phyloP scores from a whole-genome alignment of 345 rosid genomes.

The Orychophragmus violaceus region DNA sequence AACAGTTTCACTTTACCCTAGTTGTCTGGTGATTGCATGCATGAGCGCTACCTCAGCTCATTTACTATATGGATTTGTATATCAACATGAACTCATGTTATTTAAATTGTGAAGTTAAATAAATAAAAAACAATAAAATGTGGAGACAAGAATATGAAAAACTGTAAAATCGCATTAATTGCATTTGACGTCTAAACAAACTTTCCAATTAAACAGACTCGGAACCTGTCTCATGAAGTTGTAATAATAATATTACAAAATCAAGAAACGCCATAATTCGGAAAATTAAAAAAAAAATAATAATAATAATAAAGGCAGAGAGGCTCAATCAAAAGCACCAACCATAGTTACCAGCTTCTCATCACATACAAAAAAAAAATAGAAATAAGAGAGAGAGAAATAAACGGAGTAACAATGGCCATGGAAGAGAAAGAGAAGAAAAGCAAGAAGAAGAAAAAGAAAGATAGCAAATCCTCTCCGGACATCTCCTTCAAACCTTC shows the following conservation, averaged over 20 bases:
- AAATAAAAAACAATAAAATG: not conserved
- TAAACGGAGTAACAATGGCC: conserved; percentile 9
- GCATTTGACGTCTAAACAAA: conserved; percentile 19
- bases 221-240: conserved; percentile 4
- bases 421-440: conserved; percentile 65
- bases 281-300: not conserved
- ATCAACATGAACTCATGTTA: not conserved
- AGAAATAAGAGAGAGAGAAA: not conserved
- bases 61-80: not conserved
- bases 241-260: conserved; percentile 4
- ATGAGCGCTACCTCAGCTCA: not conserved
- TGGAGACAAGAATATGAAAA: not conserved
- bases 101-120: not conserved
- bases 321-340: conserved; percentile 19
- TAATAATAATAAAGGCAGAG: not conserved
- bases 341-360: conserved; percentile 19
- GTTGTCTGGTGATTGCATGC: not conserved
- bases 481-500: conserved; percentile 70
- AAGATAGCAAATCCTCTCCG: conserved; percentile 55
- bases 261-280: conserved; percentile 12
- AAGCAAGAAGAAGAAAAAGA: conserved; percentile 55
- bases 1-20: not conserved
- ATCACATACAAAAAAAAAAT: not conserved
- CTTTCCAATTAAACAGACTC: conserved; percentile 15
- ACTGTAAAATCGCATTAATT: conserved; percentile 3